Percentiles rank a stretch among this genome's conserved stretches.
Conservation (phyloP, 257 asterid species). For the Nicotiana tomentosiformis region DNA sequence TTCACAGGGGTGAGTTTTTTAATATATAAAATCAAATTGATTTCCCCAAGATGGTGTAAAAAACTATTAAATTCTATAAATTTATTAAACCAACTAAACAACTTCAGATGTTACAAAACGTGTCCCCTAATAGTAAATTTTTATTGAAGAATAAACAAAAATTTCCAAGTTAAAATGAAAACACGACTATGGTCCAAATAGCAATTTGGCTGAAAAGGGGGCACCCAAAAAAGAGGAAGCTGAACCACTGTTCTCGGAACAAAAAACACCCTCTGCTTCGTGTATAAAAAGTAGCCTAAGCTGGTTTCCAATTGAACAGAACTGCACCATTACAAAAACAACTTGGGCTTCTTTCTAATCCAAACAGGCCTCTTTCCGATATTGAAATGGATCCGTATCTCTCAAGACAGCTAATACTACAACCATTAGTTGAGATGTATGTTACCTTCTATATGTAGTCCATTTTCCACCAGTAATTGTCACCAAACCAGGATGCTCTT, state of each 20-base stretch:
- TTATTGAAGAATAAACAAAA: background rate
- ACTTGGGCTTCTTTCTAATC: background rate
- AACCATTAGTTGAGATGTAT: background rate
- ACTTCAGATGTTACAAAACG: background rate
- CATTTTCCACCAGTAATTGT: constrained; percentile 99
- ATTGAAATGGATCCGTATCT: background rate
- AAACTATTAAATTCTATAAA: background rate
- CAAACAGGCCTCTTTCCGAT: background rate
- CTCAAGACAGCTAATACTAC: background rate
- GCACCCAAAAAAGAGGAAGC: background rate
- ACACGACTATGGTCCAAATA: background rate
- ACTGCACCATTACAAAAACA: background rate
- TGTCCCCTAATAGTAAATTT: background rate
- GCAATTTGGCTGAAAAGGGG: background rate
- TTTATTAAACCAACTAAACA: background rate
- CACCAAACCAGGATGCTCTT: constrained; percentile 88
- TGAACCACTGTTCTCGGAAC: background rate
- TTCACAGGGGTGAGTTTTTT: background rate
- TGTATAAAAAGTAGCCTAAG: background rate
- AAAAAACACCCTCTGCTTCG: background rate
- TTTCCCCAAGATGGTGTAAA: background rate
- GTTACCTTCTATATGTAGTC: constrained; percentile 97
- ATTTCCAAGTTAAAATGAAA: background rate
- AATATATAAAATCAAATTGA: background rate
- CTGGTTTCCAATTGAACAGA: background rate